These are phyloP conservation scores for Zygosaccharomyces sapae DNA, from an alignment of 1,139 yeast species.

Conservation along the genomic window DNA sequence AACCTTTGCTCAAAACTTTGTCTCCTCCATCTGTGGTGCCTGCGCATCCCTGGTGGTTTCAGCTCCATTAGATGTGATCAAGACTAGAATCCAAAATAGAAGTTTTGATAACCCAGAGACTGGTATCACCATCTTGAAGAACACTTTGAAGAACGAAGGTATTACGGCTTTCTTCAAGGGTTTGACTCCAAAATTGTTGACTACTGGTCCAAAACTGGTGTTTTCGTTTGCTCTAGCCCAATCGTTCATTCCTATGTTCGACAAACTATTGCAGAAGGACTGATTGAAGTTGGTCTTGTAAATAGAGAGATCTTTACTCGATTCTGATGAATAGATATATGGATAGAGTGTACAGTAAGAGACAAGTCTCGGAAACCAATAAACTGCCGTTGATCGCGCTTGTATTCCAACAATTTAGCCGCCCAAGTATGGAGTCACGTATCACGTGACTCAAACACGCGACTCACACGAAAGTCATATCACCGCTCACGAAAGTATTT, in stretches of 20 bases:
- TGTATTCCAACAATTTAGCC: neutral
- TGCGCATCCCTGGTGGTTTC: conserved; percentile 94
- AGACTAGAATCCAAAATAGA: conserved; percentile 96
- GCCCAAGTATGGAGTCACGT: neutral
- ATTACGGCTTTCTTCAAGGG: conserved; percentile 93
- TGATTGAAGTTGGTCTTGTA: conserved; percentile 4
- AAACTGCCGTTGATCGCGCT: too few species aligned
- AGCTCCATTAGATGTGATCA: conserved; percentile 97
- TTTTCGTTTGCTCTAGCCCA: conserved; percentile 96
- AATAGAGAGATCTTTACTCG: neutral
- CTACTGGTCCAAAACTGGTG: conserved; percentile 97
- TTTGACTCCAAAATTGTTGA: conserved; percentile 88
- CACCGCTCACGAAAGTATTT: neutral
- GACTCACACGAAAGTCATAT: neutral
- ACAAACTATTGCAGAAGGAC: conserved; percentile 47
- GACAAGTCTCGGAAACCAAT: too few species aligned
- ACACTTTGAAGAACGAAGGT: conserved; percentile 90
- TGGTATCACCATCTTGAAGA: conserved; percentile 87
- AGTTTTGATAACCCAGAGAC: conserved; percentile 94
- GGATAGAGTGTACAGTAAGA: too few species aligned
- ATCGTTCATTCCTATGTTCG: conserved; percentile 92
- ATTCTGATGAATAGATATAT: neutral
- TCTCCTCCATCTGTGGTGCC: conserved; percentile 97
- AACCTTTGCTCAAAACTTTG: conserved; percentile 91
- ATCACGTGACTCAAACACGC: too few species aligned